Percentiles rank a stretch among this genome's conserved stretches.
phyloP scores from a whole-genome alignment of 257 asterid species.

The Nicotiana undulata region DNA sequence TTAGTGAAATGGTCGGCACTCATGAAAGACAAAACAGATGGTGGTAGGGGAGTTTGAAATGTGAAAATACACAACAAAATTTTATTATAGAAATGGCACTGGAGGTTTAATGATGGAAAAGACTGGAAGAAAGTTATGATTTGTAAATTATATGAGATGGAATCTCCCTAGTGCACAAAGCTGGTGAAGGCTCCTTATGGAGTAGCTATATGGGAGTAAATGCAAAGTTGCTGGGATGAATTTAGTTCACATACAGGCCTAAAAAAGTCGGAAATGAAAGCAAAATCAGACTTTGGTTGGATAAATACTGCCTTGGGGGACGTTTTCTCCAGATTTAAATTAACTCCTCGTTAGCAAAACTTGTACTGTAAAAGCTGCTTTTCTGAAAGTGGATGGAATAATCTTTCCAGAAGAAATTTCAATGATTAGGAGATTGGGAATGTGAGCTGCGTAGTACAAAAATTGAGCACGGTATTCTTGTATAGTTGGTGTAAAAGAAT shows the following conservation, averaged over 20 bases:
- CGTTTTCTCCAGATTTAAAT: not conserved
- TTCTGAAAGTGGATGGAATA: not conserved
- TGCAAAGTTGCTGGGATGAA: not conserved
- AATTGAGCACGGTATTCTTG: not conserved
- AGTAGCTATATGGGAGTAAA: not conserved
- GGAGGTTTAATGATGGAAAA: not conserved
- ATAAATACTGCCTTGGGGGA: not conserved
- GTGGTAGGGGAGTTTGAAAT: not conserved
- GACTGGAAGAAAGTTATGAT: not conserved
- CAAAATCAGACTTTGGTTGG: not conserved
- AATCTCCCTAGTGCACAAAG: not conserved
- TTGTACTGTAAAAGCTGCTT: not conserved
- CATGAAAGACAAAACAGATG: not conserved
- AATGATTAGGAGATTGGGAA: not conserved
- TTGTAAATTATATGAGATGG: not conserved
- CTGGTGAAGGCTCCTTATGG: not conserved
- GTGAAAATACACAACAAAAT: not conserved
- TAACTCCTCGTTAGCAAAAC: not conserved
- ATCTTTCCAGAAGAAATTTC: not conserved
- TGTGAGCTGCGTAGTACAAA: not conserved
- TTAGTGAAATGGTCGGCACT: not conserved
- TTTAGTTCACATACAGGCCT: not conserved
- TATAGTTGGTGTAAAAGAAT: not conserved
- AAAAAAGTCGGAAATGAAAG: not conserved
- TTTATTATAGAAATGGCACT: not conserved